Evolutionary conservation across 2,329 filamentous ascomycete genomes (phyloP).

Genomic region (Karstenula rhodostoma): DNA sequence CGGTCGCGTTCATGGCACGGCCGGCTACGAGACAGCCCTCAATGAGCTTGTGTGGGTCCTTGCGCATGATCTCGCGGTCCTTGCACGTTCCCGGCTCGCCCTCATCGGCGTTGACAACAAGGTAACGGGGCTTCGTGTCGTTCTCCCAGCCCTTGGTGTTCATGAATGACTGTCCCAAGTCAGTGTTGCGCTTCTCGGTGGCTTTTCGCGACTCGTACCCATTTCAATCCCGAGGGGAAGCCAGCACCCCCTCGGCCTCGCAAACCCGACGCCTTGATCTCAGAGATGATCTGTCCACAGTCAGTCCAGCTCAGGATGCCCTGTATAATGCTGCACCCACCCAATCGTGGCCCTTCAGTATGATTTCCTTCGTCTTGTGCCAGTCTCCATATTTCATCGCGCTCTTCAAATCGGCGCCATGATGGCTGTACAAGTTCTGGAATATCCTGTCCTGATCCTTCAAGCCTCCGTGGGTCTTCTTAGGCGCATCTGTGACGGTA

Average conservation of each 20-base stretch:
- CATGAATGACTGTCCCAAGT: slow-evolving; percentile 84
- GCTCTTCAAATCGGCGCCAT: slow-evolving; percentile 88
- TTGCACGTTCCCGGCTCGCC: slow-evolving; percentile 99
- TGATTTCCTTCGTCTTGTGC: slow-evolving; percentile 99
- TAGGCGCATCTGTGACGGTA: slow-evolving; percentile 61
- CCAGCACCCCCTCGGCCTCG: slow-evolving; percentile 96
- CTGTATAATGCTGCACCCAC: slow-evolving; percentile 50
- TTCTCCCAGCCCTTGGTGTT: slow-evolving; percentile 99
- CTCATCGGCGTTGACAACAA: slow-evolving; percentile 98
- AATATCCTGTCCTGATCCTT: slow-evolving; percentile 99
- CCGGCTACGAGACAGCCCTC: slow-evolving; percentile 97
- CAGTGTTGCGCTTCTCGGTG: slow-evolving; percentile 21
- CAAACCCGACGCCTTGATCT: slow-evolving; percentile 95
- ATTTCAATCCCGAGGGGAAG: slow-evolving; percentile 98
- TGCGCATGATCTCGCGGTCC: slow-evolving; percentile 99
- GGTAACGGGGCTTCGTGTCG: slow-evolving; percentile 91
- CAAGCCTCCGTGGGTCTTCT: slow-evolving; percentile 81
- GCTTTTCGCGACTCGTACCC: slow-evolving; percentile 66
- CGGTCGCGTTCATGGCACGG: slow-evolving; percentile 97
- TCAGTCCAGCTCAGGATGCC: slow-evolving; percentile 26
- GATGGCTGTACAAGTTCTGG: slow-evolving; percentile 96
- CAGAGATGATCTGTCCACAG: slow-evolving; percentile 78
- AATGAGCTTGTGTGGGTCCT: slow-evolving; percentile 98
- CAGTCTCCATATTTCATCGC: slow-evolving; percentile 99
- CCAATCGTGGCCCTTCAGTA: slow-evolving; percentile 97